Base-by-base conservation (phyloP, 768 basidiomycete species). In the Paxillus ammoniavirescens region DNA sequence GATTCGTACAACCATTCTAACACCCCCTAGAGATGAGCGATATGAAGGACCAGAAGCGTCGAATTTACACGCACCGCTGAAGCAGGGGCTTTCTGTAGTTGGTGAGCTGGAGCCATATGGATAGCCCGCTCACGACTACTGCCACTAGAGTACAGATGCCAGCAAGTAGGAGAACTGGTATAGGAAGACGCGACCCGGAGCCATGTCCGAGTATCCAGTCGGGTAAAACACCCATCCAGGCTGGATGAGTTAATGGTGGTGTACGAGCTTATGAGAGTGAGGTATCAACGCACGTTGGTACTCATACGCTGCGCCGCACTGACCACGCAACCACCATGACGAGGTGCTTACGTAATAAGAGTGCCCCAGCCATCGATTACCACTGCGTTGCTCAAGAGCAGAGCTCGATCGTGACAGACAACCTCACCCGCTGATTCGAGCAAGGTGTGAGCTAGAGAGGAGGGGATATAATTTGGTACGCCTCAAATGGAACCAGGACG, bases 1-100 rank as follows among this genome's bases (percentile, higher is more conserved):
- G 66, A 98, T 97, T 44, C 97, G 82, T 42, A 97, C 80, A 46
- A 96, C 94, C 82, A 91, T 89, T 58, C 96, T 89, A 8, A 5
- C 31, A 42, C 17, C 14, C 21, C 2, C n/a, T n/a, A 21, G 18
- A 5, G 2, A 41, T 52, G 33, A 49, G 61, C 73, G 28, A 18
- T 5, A 40, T 13, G 4, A 38, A 18, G 2, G 42, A 14, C 3
- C 3, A 15, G 12, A 40, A 8, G n/a, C 10, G 37, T 12, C 17
- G 13, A 17, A 26, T 17, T 13, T 15, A 42, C 2, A 45, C 53
- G 56, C 49, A 92, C 91, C 91, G 76, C 73, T 93, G 93, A 23
- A 93, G 67, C 8, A 80, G 67, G 7, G 91, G 91, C 68, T 91
- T 89, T 53, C 91, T 76, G 64, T 96, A 96, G 67, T 91, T 93